These are phyloP conservation scores for Cyanidioschyzon merolae DNA, from an alignment of 23 red algal species.

Conservation along the genomic window DNA sequence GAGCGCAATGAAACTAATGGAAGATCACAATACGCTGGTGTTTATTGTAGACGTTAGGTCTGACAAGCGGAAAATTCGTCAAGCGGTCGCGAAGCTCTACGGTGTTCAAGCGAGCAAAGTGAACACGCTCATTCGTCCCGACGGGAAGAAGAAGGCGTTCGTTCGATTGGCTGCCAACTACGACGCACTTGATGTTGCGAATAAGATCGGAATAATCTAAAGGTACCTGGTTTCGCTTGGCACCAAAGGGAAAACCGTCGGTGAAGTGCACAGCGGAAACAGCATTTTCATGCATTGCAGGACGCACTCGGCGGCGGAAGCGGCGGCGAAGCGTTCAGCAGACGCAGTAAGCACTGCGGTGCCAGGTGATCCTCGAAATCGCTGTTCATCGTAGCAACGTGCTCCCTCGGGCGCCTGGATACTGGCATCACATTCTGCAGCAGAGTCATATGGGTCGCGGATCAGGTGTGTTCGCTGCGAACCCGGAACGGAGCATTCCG, in stretches of 20 bases:
- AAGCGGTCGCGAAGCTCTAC: slow-evolving; percentile 81
- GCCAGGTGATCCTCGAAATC: too few relatives aligned
- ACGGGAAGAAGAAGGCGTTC: slow-evolving; percentile 97
- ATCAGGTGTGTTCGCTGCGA: too few relatives aligned
- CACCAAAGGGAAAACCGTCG: not conserved
- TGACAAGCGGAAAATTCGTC: slow-evolving; percentile 82
- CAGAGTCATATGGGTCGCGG: too few relatives aligned
- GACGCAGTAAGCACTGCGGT: too few relatives aligned
- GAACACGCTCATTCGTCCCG: slow-evolving; percentile 93
- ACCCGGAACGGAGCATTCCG: too few relatives aligned
- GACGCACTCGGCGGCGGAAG: too few relatives aligned
- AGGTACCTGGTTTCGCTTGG: slow-evolving; percentile 5
- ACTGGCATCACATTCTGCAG: too few relatives aligned
- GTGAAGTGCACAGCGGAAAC: too few relatives aligned
- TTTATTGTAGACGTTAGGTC: slow-evolving; percentile 92
- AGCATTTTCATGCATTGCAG: too few relatives aligned
- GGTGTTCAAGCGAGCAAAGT: slow-evolving; percentile 69
- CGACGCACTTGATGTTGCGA: slow-evolving; percentile 89
- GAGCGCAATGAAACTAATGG: slow-evolving; percentile 96
- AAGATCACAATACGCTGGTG: slow-evolving; percentile 97
- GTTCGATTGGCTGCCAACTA: slow-evolving; percentile 67
- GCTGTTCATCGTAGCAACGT: too few relatives aligned
- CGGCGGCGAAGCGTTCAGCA: too few relatives aligned
- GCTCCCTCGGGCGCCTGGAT: too few relatives aligned
- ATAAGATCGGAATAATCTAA: slow-evolving; percentile 93